Percentiles rank a stretch among this genome's conserved stretches.
phyloP scores from a whole-genome alignment of 1,139 yeast species.

The Lodderomyces orthopsilosis region DNA sequence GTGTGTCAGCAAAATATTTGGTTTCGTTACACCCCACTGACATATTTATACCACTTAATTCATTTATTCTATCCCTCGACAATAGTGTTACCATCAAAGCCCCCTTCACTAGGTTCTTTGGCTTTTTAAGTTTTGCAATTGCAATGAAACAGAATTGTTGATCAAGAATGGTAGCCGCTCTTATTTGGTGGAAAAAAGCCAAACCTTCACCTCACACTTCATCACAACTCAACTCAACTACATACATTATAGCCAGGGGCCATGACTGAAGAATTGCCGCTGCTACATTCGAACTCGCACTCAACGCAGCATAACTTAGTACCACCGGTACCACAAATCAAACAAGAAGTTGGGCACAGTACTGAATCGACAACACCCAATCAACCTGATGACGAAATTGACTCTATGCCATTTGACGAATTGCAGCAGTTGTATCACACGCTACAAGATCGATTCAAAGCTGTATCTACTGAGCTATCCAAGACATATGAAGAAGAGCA shows the following conservation, averaged over 20 bases:
- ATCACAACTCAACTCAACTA: too few relatives aligned
- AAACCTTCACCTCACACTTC: too few relatives aligned
- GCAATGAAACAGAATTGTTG: too few relatives aligned
- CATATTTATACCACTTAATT: too few relatives aligned
- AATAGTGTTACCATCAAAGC: too few relatives aligned
- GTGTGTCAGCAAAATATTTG: too few relatives aligned
- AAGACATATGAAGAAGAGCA: conserved; percentile 26
- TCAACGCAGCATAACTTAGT: neutral
- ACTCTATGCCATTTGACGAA: conserved; percentile 4
- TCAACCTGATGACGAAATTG: neutral
- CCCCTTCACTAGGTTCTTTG: too few relatives aligned
- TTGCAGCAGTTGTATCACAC: conserved; percentile 23
- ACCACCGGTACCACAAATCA: neutral
- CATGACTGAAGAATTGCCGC: neutral
- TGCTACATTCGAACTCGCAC: neutral
- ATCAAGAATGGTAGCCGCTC: too few relatives aligned
- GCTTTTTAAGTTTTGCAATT: too few relatives aligned
- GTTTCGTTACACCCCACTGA: too few relatives aligned
- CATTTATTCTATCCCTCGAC: too few relatives aligned
- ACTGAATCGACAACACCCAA: neutral
- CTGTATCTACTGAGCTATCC: conserved; percentile 24
- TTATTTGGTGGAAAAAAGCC: too few relatives aligned
- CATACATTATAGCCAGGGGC: neutral
- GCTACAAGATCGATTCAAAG: conserved; percentile 26
- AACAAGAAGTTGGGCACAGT: neutral